Conservation (phyloP, 1,284 basidiomycete genomes). For the Afroboletus lepidellus region DNA sequence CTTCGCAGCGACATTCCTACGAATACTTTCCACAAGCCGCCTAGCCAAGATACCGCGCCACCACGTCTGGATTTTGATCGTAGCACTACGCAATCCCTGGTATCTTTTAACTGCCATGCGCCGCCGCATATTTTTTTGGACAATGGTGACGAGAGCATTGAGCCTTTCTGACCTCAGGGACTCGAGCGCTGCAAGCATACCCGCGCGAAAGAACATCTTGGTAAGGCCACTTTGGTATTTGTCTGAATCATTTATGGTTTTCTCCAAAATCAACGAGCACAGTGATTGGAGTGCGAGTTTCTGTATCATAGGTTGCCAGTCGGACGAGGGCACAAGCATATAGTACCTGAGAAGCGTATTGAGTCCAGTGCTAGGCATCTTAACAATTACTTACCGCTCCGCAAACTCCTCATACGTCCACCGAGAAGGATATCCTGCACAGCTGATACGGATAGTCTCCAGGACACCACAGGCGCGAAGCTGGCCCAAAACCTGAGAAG, state of each 20-base stretch:
- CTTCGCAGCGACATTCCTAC: constrained; percentile 73
- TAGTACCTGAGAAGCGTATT: constrained; percentile 71
- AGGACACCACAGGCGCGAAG: constrained; percentile 98
- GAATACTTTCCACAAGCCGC: constrained; percentile 68
- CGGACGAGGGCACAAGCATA: constrained; percentile 86
- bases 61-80: constrained; percentile 91
- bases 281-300: constrained; percentile 77
- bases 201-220: constrained; percentile 99
- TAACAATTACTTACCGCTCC: constrained; percentile 68
- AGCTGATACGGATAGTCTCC: constrained; percentile 98
- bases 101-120: constrained; percentile 85
- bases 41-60: constrained; percentile 86
- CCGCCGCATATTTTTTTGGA: constrained; percentile 96
- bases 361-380: constrained; percentile 5
- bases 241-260: constrained; percentile 88
- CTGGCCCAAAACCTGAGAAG: constrained; percentile 94
- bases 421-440: constrained; percentile 97
- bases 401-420: constrained; percentile 99
- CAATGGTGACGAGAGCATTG: constrained; percentile 88
- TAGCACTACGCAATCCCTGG: constrained; percentile 64
- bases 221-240: constrained; percentile 97
- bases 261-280: constrained; percentile 84
- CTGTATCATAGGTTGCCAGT: constrained; percentile 84
- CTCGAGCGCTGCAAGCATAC: constrained; percentile 98
- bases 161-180: constrained; percentile 85